phyloP scores from a whole-genome alignment of 2,329 filamentous ascomycete species.

The Sarocladiaceae sp. region DNA sequence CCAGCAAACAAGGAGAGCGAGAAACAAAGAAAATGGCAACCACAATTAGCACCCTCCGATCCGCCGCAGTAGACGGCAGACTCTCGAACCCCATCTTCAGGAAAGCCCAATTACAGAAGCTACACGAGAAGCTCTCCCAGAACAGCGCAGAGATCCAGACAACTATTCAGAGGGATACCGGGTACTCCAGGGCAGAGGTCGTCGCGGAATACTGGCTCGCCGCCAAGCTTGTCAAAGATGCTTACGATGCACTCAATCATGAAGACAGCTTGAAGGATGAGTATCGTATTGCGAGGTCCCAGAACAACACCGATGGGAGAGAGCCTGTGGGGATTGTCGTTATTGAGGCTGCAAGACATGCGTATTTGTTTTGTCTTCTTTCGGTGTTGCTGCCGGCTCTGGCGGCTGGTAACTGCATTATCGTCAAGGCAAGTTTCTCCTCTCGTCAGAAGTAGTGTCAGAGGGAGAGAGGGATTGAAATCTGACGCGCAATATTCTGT shows the following conservation, averaged over 20 bases:
- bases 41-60: neutral
- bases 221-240: constrained; percentile 31
- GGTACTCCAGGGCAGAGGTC: constrained; percentile 15
- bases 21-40: too few species aligned
- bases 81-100: neutral
- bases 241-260: constrained; percentile 33
- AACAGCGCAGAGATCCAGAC: neutral
- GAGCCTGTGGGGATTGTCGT: constrained; percentile 18
- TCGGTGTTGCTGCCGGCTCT: constrained; percentile 21
- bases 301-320: neutral
- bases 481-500: too few species aligned
- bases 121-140: neutral
- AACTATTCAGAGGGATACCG: neutral
- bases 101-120: neutral
- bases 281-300: constrained; percentile 16
- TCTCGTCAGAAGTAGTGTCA: too few species aligned
- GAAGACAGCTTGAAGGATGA: constrained; percentile 17
- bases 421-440: constrained; percentile 16
- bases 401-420: constrained; percentile 23
- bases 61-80: neutral
- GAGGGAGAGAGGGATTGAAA: too few species aligned
- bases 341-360: constrained; percentile 19
- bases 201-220: constrained; percentile 36
- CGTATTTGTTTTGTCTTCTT: constrained; percentile 21
- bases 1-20: too few species aligned